phyloP scores from a whole-genome alignment of 345 rosid species.

The Populus tremula region DNA sequence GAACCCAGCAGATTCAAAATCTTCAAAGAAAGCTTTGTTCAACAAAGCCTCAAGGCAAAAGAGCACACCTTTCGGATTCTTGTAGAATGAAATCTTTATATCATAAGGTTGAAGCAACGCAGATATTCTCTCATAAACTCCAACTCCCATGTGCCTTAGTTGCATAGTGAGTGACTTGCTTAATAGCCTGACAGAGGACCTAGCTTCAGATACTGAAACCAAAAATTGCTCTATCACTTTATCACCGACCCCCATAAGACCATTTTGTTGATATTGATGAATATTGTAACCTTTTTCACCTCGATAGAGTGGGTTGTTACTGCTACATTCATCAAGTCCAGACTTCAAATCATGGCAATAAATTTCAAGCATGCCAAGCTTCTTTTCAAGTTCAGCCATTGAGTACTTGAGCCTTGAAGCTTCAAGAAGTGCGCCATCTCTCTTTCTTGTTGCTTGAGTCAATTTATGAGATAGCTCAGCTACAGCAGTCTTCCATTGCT shows the following conservation, averaged over 20 bases:
- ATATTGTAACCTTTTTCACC: constrained; percentile 8
- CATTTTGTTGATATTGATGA: constrained; percentile 24
- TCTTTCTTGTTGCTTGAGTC: constrained; percentile 68
- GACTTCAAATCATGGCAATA: constrained; percentile 75
- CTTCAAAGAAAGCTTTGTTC: constrained; percentile 76
- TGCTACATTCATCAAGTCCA: constrained; percentile 62
- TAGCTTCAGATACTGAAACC: constrained; percentile 63
- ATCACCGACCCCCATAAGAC: constrained; percentile 33
- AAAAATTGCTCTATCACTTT: constrained; percentile 61
- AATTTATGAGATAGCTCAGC: constrained; percentile 87
- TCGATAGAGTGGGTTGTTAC: constrained; percentile 32
- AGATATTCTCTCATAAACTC: constrained; percentile 56
- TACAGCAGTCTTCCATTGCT: constrained; percentile 65
- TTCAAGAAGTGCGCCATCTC: constrained; percentile 77
- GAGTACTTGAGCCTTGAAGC: constrained; percentile 73
- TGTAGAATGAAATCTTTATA: constrained; percentile 53
- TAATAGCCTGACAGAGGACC: constrained; percentile 52
- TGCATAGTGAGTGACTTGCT: constrained; percentile 68
- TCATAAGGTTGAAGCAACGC: constrained; percentile 72
- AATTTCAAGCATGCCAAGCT: constrained; percentile 80
- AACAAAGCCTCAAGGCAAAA: constrained; percentile 68
- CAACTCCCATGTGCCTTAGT: constrained; percentile 58
- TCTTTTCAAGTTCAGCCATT: constrained; percentile 92
- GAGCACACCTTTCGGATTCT: constrained; percentile 53
- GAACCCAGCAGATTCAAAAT: constrained; percentile 78